phyloP scores from a whole-genome alignment of 176 grass and related monocot genomes.

The Triticum dicoccoides region DNA sequence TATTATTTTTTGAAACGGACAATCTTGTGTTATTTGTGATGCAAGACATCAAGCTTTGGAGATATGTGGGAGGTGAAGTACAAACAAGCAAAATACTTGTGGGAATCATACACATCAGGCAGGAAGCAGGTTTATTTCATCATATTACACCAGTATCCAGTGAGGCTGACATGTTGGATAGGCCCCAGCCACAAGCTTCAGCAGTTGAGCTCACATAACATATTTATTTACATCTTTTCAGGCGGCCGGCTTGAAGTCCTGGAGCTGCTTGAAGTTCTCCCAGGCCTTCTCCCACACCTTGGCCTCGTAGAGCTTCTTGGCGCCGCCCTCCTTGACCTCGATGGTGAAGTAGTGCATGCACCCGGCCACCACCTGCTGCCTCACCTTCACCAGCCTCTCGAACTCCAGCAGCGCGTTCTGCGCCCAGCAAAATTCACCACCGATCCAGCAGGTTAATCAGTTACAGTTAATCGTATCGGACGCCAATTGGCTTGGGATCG shows the following conservation, averaged over 20 bases:
- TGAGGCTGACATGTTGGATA: background rate
- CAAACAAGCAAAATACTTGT: background rate
- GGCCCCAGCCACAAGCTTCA: background rate
- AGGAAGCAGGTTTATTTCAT: constrained; percentile 32
- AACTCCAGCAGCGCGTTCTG: constrained; percentile 60
- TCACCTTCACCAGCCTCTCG: constrained; percentile 58
- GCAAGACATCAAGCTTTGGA: background rate
- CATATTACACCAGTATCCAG: background rate
- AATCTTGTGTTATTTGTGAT: too few relatives aligned
- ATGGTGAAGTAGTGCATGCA: constrained; percentile 63
- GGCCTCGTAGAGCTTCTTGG: constrained; percentile 58
- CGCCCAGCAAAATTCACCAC: background rate
- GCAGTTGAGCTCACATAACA: background rate
- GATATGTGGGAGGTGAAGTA: background rate
- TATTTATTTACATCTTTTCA: background rate
- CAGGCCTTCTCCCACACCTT: constrained; percentile 55
- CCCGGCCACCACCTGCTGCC: constrained; percentile 53
- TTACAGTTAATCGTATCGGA: background rate
- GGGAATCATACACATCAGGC: background rate
- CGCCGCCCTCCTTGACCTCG: constrained; percentile 53
- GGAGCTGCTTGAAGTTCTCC: constrained; percentile 67
- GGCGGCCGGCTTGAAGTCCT: constrained; percentile 50
- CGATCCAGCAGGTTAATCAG: too few relatives aligned
- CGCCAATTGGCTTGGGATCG: background rate
- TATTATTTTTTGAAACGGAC: too few relatives aligned